Base-by-base conservation (phyloP, 371 early-diverging fungal genomes). In the Saksenaea vasiformis region DNA sequence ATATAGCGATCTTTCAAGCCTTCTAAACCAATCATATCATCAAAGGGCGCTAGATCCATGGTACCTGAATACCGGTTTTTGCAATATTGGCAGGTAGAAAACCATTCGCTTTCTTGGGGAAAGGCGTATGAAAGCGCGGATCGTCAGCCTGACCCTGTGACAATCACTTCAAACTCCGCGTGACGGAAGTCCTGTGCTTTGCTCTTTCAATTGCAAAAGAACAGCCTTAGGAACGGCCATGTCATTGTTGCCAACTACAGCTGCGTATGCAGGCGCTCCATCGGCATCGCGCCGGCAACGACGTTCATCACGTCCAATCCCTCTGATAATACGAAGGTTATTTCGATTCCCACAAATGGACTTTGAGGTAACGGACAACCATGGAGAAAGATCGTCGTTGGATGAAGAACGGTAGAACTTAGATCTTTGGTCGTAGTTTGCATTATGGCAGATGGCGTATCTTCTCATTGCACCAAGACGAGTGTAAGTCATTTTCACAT, bases 371-470 rank as follows among this genome's bases (percentile, higher is more conserved):
- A 13, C 14, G 43, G 19, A 41, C 14, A 41, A 31, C 31, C 31
- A 31, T 31, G 43, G 9, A 17, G 19, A 13, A 10, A n/a, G 43
- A 24, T 37, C 28, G 19, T 41, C n/a, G 19, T 17, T 41, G 43
- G 43, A 41, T 41, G 43, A 41, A 41, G 19, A n/a, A 56, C 17
- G 47, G 14, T 24, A 15, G 11, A 35, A 35, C 64, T 41, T 41
- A 34, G 35, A 43, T 35, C 26, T 7, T 54, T 31, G 43, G 41
- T 53, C 19, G 14, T 72, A 96, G 84, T 87, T 92, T 67, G 96
- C 96, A 39, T 70, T 90, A 54, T 95, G 95, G 95, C 95, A 94
- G 72, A 93, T 96, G 95, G 78, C 86, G 13, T 93, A 95, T 70
- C 78, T 96, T 36, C 74, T 91, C 24, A 90, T 94, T 60, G 84